These are phyloP conservation scores for Xylona heveae DNA, from an alignment of 495 filamentous ascomycete genomes.

Conservation along the genomic window DNA sequence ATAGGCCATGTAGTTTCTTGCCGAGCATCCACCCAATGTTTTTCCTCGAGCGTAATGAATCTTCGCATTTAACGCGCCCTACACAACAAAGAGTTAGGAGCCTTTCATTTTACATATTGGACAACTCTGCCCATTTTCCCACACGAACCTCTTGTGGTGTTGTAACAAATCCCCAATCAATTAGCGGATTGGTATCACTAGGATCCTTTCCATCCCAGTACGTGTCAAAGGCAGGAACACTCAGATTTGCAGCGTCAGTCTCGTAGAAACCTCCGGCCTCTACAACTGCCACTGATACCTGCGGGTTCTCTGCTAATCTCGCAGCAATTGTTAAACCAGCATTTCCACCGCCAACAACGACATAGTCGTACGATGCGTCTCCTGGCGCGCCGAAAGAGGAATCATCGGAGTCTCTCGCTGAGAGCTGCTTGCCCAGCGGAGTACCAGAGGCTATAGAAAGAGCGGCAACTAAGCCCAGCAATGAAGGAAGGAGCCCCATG, in stretches of 20 bases:
- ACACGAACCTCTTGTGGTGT: conserved; percentile 16
- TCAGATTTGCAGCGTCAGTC: conserved; percentile 20
- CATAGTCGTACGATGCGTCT: conserved; percentile 15
- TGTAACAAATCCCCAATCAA: conserved; percentile 29
- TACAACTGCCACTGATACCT: conserved; percentile 23
- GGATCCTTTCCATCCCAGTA: conserved; percentile 10
- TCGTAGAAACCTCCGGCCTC: conserved; percentile 39
- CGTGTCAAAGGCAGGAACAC: conserved; percentile 19
- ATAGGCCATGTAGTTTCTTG: conserved; percentile 30
- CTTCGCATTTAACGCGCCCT: conserved; percentile 8
- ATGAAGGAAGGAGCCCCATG: too few species aligned
- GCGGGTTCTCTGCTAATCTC: conserved; percentile 19
- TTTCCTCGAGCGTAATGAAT: conserved; percentile 22
- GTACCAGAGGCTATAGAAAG: too few species aligned
- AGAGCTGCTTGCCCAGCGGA: too few species aligned
- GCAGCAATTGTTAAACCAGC: conserved; percentile 27
- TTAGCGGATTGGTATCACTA: conserved; percentile 6
- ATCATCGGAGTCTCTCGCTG: too few species aligned
- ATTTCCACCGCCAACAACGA: conserved; percentile 30
- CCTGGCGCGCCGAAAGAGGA: conserved; percentile 1
- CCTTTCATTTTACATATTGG: conserved; percentile 5
- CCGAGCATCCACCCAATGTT: conserved; percentile 23
- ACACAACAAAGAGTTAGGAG: conserved; percentile 1
- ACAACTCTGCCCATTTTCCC: conserved; percentile 4
- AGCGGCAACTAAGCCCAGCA: too few species aligned